Evolutionary conservation across 2,329 filamentous ascomycete genomes (phyloP), one percentile per base, ranked within the genome.

Genomic region (Periglandula ipomoeae): DNA sequence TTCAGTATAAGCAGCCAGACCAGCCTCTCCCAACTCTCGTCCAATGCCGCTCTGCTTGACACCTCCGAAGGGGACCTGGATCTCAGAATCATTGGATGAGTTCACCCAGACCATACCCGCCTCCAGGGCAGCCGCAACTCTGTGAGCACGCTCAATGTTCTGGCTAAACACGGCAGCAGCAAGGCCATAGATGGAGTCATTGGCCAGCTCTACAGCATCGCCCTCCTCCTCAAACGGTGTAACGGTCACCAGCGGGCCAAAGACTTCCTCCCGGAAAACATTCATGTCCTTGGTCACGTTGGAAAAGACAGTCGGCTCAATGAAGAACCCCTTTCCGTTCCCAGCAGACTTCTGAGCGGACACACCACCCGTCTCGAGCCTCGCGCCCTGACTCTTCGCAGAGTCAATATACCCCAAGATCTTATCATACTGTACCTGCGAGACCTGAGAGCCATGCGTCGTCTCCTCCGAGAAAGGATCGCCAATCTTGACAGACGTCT

Each of bases 391-490:
- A 4, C 73, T 72, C 59, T 85, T 85, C 17, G 84, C 86, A 5
- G 73, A 61, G 48, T 88, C 78, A 40, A 90, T 80, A 61, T 84
- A 91, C 0, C 73, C 73, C 24, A 89, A 70, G 2, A 91, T 76
- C 35, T 79, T 73, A 45, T 89, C 83, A 57, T 84, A 85, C 60
- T 89, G 85, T 7, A 71, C 65, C 61, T 83, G 83, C 5, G 82
- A 84, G 41, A 88, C 78, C 59, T 88, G 85, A 0, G 86, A 86
- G 0, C 86, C 86, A 59, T 89, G 85, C 69, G 83, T 85, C 1
- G 84, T 87, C 34, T 70, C 71, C 55, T 84, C 77, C 5, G 75
- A 73, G 62, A 87, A 89, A 0, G 84, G 85, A 58, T 88, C 79
- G 48, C 85, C 86, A 11, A 88, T 74, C 46, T 81, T 77, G 56